Percentiles rank a stretch among this genome's conserved stretches.
phyloP scores from a whole-genome alignment of 352 stramenopile species.

The Phytophthora citrophthora region DNA sequence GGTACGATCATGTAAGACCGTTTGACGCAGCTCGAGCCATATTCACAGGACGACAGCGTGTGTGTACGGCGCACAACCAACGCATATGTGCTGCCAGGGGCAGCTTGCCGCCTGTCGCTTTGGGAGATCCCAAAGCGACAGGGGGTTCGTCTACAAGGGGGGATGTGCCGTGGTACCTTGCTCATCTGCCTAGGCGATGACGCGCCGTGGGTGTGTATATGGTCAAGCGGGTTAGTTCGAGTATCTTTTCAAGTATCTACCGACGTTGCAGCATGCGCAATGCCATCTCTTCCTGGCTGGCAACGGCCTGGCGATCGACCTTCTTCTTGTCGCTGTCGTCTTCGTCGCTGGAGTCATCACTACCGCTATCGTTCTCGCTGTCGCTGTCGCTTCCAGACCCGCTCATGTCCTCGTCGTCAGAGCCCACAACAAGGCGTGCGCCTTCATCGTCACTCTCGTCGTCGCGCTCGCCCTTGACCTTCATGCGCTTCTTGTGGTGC shows the following conservation, averaged over 20 bases:
- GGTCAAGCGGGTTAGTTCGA: constrained; percentile 16
- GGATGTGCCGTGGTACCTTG: no score
- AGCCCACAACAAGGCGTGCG: constrained; percentile 49
- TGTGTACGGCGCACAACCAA: no score
- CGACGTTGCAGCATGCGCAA: constrained; percentile 78
- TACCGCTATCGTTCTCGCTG: constrained; percentile 28
- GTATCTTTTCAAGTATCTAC: constrained; percentile 23
- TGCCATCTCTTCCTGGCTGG: constrained; percentile 81
- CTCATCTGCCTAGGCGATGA: no score
- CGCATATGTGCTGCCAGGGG: no score
- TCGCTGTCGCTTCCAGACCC: constrained; percentile 34
- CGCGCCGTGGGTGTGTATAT: constrained; percentile 3
- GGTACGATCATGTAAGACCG: no score
- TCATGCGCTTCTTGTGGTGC: constrained; percentile 89
- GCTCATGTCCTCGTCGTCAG: constrained; percentile 44
- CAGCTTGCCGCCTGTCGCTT: no score
- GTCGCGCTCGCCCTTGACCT: constrained; percentile 79
- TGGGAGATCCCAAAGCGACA: no score
- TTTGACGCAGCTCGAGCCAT: no score
- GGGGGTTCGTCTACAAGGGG: no score
- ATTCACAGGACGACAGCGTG: no score
- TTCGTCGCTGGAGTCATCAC: constrained; percentile 24
- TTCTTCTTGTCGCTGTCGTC: constrained; percentile 35
- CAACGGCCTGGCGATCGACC: constrained; percentile 54
- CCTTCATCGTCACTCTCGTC: constrained; percentile 43